These are phyloP conservation scores for Teratosphaeriaceae sp. DNA, from an alignment of 2,329 filamentous ascomycete genomes.

Conservation along the genomic window DNA sequence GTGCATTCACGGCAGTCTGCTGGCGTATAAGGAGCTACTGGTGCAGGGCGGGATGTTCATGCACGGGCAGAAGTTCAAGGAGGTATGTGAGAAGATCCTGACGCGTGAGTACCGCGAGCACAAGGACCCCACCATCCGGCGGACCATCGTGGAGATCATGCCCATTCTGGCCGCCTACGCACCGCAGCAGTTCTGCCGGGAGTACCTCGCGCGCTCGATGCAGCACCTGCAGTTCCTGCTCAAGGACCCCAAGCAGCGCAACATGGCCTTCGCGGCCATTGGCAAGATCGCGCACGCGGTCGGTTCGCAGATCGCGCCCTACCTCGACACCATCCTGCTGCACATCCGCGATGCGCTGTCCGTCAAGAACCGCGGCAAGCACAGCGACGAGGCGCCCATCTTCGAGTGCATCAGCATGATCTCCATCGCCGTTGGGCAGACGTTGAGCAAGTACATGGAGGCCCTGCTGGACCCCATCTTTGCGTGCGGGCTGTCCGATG, in stretches of 20 bases:
- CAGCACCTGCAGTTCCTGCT: conserved; percentile 88
- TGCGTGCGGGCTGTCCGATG: conserved; percentile 87
- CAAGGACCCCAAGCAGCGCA: conserved; percentile 90
- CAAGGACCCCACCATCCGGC: conserved; percentile 76
- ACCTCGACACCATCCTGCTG: conserved; percentile 87
- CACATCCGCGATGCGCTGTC: conserved; percentile 89
- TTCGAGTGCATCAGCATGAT: conserved; percentile 98
- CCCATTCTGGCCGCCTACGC: conserved; percentile 90
- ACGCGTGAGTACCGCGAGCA: conserved; percentile 75
- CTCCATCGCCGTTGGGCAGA: conserved; percentile 90
- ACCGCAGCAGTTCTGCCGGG: conserved; percentile 78
- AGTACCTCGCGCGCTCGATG: conserved; percentile 94
- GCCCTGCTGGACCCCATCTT: conserved; percentile 93
- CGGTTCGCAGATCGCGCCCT: conserved; percentile 88
- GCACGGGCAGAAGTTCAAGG: conserved; percentile 80
- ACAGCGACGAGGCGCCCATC: conserved; percentile 63
- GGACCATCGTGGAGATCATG: conserved; percentile 84
- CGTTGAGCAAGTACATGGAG: conserved; percentile 97
- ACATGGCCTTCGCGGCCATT: conserved; percentile 91
- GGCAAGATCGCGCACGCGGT: conserved; percentile 95
- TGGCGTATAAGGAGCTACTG: conserved; percentile 87
- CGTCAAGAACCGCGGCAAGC: conserved; percentile 62
- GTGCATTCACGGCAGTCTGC: conserved; percentile 81
- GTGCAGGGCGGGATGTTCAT: conserved; percentile 98
- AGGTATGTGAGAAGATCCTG: conserved; percentile 87